A percentile compares a stretch with the other conserved stretches of the same genome.
These are phyloP conservation scores for Candida ulmi DNA, from an alignment of 805 yeast genomes.

Conservation along the genomic window DNA sequence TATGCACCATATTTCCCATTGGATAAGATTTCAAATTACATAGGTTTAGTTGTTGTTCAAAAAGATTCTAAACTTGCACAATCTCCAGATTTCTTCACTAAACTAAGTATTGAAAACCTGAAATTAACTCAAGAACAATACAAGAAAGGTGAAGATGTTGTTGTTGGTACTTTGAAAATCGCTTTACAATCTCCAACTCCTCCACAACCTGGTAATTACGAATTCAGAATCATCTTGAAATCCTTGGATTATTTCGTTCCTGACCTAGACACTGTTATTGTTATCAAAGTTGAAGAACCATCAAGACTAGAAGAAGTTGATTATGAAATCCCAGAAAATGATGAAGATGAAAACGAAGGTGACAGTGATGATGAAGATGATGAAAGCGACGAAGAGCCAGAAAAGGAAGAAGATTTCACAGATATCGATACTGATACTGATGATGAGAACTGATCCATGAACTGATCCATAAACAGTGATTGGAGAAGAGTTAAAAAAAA, in stretches of 20 bases:
- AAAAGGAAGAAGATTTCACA: conserved; percentile 34
- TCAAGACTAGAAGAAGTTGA: conserved; percentile 41
- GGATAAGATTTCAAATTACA: conserved; percentile 47
- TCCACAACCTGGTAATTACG: conserved; percentile 53
- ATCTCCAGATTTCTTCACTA: conserved; percentile 47
- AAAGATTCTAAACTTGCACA: conserved; percentile 79
- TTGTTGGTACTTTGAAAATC: conserved; percentile 69
- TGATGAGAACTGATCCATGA: conserved; percentile 39
- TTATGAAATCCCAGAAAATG: conserved; percentile 64
- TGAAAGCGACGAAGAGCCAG: conserved; percentile 39
- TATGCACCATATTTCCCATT: conserved; percentile 76
- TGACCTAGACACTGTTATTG: conserved; percentile 68
- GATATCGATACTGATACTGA: conserved; percentile 64
- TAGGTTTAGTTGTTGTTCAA: conserved; percentile 63
- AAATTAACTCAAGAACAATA: conserved; percentile 45
- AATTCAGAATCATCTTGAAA: conserved; percentile 65
- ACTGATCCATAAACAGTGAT: too few relatives aligned
- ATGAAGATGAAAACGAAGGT: conserved; percentile 51
- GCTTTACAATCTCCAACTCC: conserved; percentile 77
- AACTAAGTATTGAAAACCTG: conserved; percentile 52
- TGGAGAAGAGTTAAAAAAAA: too few relatives aligned
- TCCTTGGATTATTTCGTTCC: conserved; percentile 77
- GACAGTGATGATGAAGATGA: conserved; percentile 37
- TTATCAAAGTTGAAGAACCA: conserved; percentile 62
- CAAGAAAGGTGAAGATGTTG: conserved; percentile 26